These are phyloP conservation scores for Ascocoryne sarcoides DNA, from an alignment of 2,329 filamentous ascomycete genomes.

Conservation along the genomic window DNA sequence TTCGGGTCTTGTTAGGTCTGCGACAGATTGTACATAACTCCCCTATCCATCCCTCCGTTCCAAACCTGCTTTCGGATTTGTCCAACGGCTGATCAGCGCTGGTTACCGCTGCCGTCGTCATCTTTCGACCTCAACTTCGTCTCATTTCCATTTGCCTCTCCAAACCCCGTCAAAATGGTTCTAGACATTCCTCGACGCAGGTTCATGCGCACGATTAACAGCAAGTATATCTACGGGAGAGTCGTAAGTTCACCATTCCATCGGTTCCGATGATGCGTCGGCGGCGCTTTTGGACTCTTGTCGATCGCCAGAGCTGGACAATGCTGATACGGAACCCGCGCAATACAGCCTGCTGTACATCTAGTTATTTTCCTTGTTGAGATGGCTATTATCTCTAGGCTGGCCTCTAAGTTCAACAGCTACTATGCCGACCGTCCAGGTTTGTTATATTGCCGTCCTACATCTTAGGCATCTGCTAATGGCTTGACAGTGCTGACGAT, in stretches of 20 bases:
- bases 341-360: slow-evolving; percentile 72
- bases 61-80: not conserved
- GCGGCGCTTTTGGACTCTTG: slow-evolving; percentile 1
- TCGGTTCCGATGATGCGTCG: not conserved
- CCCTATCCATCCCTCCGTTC: too few species aligned
- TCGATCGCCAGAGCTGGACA: slow-evolving; percentile 7
- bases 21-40: too few species aligned
- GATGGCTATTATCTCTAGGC: slow-evolving; percentile 73
- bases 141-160: slow-evolving; percentile 3
- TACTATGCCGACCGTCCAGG: slow-evolving; percentile 88
- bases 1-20: too few species aligned
- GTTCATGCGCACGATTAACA: slow-evolving; percentile 57
- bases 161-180: slow-evolving; percentile 37
- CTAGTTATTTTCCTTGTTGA: slow-evolving; percentile 77
- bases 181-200: slow-evolving; percentile 52
- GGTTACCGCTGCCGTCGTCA: slow-evolving; percentile 4
- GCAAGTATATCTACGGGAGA: slow-evolving; percentile 64
- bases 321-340: slow-evolving; percentile 18
- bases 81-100: not conserved
- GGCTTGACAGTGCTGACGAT: slow-evolving; percentile 70
- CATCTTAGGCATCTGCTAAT: slow-evolving; percentile 8
- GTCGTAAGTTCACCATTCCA: slow-evolving; percentile 47
- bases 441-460: slow-evolving; percentile 34
- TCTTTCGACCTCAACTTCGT: slow-evolving; percentile 1
- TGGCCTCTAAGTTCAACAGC: slow-evolving; percentile 81